Evolutionary conservation across 441 rosid genomes (phyloP).

Genomic region (Isatis lusitanica): DNA sequence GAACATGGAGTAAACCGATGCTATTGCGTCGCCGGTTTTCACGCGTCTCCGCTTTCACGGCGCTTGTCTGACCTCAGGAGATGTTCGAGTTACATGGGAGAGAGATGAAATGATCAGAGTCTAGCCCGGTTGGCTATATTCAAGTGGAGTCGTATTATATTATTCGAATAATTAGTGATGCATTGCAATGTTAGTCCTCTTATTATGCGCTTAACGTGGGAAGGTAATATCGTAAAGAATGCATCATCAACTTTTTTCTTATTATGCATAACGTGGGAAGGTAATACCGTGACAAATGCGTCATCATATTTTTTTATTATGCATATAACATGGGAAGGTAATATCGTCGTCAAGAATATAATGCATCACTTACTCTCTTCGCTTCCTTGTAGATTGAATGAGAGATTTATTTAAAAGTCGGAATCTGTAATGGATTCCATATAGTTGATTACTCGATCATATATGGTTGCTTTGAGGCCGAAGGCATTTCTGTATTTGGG

Average conservation of each 20-base stretch:
- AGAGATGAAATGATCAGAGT: not conserved
- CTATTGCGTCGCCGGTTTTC: not conserved
- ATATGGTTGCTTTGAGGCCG: too few species aligned
- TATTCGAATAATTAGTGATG: not conserved
- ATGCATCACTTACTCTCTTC: not conserved
- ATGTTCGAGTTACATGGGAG: not conserved
- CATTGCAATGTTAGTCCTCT: not conserved
- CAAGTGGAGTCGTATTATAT: not conserved
- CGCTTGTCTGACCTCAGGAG: constrained; percentile 1
- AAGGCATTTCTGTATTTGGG: not conserved
- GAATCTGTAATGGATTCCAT: not conserved
- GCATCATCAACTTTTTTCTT: not conserved
- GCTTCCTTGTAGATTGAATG: not conserved
- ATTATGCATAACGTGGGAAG: constrained; percentile 12
- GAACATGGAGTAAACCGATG: constrained; percentile 13
- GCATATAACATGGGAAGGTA: constrained; percentile 4
- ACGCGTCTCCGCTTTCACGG: constrained; percentile 17
- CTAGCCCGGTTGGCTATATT: not conserved
- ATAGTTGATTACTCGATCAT: not conserved
- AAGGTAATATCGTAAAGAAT: constrained; percentile 4
- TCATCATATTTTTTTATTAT: not conserved
- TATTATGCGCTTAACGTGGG: constrained; percentile 5
- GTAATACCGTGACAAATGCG: constrained; percentile 3
- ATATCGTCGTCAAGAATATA: constrained; percentile 10
- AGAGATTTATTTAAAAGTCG: not conserved